These are phyloP conservation scores for Magnaporthales sp. DNA, from an alignment of 2,329 filamentous ascomycete species.

Conservation along the genomic window DNA sequence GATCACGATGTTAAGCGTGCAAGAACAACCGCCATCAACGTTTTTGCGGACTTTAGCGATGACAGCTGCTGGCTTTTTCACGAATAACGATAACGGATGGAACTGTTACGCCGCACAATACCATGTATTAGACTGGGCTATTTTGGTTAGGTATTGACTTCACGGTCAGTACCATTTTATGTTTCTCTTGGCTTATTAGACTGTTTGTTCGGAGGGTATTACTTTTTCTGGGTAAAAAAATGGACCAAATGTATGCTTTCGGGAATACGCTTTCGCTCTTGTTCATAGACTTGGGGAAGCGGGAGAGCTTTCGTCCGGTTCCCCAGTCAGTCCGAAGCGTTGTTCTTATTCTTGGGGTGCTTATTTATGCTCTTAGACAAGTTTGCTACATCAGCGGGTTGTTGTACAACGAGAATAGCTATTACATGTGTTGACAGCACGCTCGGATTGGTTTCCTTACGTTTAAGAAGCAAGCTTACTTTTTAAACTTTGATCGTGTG, in stretches of 20 bases:
- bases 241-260: neutral
- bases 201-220: neutral
- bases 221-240: neutral
- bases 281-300: neutral
- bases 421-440: neutral
- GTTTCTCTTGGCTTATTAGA: neutral
- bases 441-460: neutral
- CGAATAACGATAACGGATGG: neutral
- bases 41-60: neutral
- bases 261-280: neutral
- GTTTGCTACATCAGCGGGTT: neutral
- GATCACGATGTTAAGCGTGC: neutral
- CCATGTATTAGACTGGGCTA: neutral
- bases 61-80: neutral
- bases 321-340: neutral
- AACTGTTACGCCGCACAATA: neutral
- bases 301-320: neutral
- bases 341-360: neutral
- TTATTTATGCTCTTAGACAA: constrained; percentile 1
- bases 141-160: neutral
- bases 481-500: neutral
- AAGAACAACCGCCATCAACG: neutral
- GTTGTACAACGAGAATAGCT: neutral
- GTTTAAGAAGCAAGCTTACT: neutral
- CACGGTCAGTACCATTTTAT: neutral